Evolutionary conservation across 2,329 filamentous ascomycete genomes (phyloP).

Genomic region (Neonectria magnoliae): DNA sequence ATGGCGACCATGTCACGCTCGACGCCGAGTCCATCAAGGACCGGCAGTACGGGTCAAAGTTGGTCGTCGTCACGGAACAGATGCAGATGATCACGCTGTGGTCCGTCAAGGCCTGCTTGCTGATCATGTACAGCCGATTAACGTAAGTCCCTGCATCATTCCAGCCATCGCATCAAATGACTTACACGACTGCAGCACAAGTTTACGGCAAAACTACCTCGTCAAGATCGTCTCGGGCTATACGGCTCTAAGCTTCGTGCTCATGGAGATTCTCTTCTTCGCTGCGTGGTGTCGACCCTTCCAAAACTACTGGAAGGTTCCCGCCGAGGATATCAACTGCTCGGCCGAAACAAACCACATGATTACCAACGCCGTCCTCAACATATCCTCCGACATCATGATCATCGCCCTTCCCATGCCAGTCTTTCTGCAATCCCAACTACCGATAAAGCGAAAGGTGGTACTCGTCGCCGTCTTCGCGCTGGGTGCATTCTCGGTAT

Average conservation of each 20-base stretch:
- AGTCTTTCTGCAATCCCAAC: conserved; percentile 57
- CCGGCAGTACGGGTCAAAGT: conserved; percentile 65
- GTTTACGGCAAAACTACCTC: conserved; percentile 53
- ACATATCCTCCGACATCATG: conserved; percentile 67
- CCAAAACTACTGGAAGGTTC: conserved; percentile 21
- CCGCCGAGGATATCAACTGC: conserved; percentile 47
- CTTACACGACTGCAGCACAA: conserved; percentile 43
- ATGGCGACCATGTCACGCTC: conserved; percentile 53
- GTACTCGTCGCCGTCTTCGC: conserved; percentile 59
- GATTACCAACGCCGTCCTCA: conserved; percentile 66
- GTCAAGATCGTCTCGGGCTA: conserved; percentile 60
- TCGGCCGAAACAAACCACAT: conserved; percentile 64
- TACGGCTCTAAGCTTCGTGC: conserved; percentile 52
- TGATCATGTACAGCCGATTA: conserved; percentile 64
- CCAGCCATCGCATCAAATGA: not conserved
- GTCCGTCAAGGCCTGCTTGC: conserved; percentile 62
- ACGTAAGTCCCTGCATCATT: conserved; percentile 48
- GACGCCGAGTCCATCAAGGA: conserved; percentile 55
- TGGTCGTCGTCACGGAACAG: conserved; percentile 69
- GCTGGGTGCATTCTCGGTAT: conserved; percentile 57
- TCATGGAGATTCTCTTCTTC: conserved; percentile 61
- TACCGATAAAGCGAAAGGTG: conserved; percentile 61
- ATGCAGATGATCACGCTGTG: conserved; percentile 68
- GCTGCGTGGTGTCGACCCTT: conserved; percentile 37
- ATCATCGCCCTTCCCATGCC: conserved; percentile 67